Evolutionary conservation across 73 alveolate species (phyloP), one percentile per base, ranked within the genome.

Genomic region (Paraurostyla sp.): DNA sequence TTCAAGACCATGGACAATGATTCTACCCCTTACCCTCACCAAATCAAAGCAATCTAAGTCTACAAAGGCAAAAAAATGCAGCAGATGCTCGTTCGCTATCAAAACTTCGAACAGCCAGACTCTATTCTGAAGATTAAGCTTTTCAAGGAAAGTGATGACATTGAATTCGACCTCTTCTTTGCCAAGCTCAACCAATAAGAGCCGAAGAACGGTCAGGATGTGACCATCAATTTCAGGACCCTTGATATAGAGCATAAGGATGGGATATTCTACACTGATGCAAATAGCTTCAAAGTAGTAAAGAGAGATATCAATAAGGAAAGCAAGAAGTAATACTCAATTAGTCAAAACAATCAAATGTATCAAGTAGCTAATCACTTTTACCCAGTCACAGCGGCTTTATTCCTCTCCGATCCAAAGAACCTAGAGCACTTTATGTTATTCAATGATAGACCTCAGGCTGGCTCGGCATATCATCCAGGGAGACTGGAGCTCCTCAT

Each of bases 361-460:
- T n/a, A n/a, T n/a, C n/a, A n/a, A n/a, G n/a, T n/a, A n/a, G n/a
- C 73, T 9, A n/a, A n/a, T n/a, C n/a, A n/a, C 35, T 69, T 69
- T 25, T 69, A 69, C 35, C 84, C 84, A 41, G 63, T 69, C 4
- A 69, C 59, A 18, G 20, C 84, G 6, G 84, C 63, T 15, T 18
- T 69, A 23, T 69, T 69, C 38, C 29, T 69, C 22, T 59, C 29
- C 29, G 63, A 69, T 32, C 18, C 18, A 2, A 7, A 38, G 29
- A 15, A 43, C 20, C 29, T 3, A 13, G 7, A 69, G 4, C 35
- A 33, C 2, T 35, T 69, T 59, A 25, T 69, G 3, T 59, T 69
- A 3, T 35, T 69, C 63, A 69, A 69, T 43, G 84, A 69, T 43
- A 69, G 84, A 43, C 35, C 65, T 7, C 35, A 69, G 38, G 84